These are phyloP conservation scores for Medicago ruthenica DNA, from an alignment of 306 rosid genomes.

Conservation along the genomic window DNA sequence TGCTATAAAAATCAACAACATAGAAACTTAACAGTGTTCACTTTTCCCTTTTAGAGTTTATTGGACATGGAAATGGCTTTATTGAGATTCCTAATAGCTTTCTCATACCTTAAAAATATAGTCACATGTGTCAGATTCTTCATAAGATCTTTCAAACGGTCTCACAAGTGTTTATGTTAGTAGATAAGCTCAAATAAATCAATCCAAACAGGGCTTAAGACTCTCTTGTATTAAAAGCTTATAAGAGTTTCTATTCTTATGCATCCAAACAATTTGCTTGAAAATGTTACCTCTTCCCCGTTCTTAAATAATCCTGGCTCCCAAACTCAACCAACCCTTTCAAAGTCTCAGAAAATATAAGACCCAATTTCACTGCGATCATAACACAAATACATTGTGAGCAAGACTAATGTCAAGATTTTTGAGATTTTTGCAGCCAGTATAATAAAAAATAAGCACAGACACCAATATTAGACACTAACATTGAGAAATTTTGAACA, in stretches of 20 bases:
- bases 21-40: not conserved
- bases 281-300: conserved; percentile 81
- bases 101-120: conserved; percentile 69
- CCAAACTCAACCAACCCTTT: conserved; percentile 79
- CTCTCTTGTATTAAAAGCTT: conserved; percentile 50
- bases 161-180: no score
- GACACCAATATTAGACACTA: no score
- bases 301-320: conserved; percentile 66
- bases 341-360: conserved; percentile 67
- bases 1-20: not conserved
- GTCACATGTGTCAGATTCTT: no score
- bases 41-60: conserved; percentile 5
- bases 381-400: conserved; percentile 12
- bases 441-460: not conserved
- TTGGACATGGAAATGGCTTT: conserved; percentile 65
- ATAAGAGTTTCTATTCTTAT: conserved; percentile 68
- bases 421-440: no score
- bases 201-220: not conserved
- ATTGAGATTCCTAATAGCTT: conserved; percentile 66
- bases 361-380: conserved; percentile 70
- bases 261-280: conserved; percentile 63
- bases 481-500: not conserved
- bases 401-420: not conserved
- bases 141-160: no score
- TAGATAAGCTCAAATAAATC: not conserved